These are phyloP conservation scores for Botrytis hyacinthi DNA, from an alignment of 2,329 filamentous ascomycete genomes.

Conservation along the genomic window DNA sequence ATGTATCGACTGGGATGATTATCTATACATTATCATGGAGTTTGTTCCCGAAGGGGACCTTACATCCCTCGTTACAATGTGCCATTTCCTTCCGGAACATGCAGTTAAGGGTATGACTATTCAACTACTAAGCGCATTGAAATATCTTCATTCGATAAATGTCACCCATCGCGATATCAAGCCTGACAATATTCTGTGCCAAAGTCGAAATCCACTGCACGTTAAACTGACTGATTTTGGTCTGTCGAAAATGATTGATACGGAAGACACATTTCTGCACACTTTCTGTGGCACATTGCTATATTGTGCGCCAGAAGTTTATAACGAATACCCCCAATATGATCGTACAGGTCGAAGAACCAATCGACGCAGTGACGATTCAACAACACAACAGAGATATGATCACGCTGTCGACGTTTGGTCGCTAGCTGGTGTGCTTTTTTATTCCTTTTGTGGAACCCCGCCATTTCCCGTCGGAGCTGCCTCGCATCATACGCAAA, in stretches of 20 bases:
- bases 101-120: conserved; percentile 68
- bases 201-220: conserved; percentile 66
- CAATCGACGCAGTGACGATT: conserved; percentile 41
- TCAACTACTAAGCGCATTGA: conserved; percentile 78
- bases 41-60: conserved; percentile 81
- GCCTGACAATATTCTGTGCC: conserved; percentile 92
- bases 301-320: conserved; percentile 96
- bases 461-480: conserved; percentile 82
- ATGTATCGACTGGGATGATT: conserved; percentile 75
- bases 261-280: conserved; percentile 79
- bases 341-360: conserved; percentile 62
- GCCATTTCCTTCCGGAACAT: conserved; percentile 63
- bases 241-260: conserved; percentile 88
- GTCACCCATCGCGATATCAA: conserved; percentile 99
- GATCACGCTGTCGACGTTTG: conserved; percentile 92
- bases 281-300: conserved; percentile 95
- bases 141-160: conserved; percentile 80
- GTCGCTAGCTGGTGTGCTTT: conserved; percentile 92
- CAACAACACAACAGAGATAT: conserved; percentile 60
- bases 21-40: conserved; percentile 97
- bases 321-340: conserved; percentile 67
- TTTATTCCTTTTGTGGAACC: conserved; percentile 74
- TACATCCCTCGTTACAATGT: conserved; percentile 64
- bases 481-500: conserved; percentile 66
- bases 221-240: conserved; percentile 97